A percentile compares a stretch with the other conserved stretches of the same genome.
Conservation (phyloP, 108 stramenopile genomes). For the Schizochytrium sp. region DNA sequence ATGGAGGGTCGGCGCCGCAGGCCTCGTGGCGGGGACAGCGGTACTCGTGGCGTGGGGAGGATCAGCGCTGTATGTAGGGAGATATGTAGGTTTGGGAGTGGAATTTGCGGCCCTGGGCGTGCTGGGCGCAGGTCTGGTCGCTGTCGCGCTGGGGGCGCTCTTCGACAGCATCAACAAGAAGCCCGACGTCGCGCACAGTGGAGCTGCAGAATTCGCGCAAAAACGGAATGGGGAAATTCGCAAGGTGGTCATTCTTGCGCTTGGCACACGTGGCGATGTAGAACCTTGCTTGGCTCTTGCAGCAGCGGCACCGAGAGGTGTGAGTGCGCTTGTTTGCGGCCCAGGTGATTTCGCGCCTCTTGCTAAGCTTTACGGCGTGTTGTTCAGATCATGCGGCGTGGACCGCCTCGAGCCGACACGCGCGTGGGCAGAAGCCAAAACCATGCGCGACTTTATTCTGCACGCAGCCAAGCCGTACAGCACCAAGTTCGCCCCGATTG, state of each 20-base stretch:
- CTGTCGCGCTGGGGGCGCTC: too few species aligned
- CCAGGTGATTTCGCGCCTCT: neutral
- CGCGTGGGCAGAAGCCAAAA: neutral
- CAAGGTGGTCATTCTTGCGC: neutral
- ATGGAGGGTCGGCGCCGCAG: too few species aligned
- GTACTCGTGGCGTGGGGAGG: too few species aligned
- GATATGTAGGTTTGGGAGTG: too few species aligned
- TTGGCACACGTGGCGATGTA: neutral
- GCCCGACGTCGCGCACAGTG: too few species aligned
- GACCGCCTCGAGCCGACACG: neutral
- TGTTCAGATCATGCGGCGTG: neutral
- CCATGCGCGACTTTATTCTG: neutral
- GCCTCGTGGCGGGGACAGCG: too few species aligned
- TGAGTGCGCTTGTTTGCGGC: neutral
- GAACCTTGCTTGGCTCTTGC: neutral
- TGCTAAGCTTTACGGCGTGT: neutral
- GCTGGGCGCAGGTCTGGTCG: too few species aligned
- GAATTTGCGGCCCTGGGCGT: too few species aligned
- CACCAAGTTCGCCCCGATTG: neutral
- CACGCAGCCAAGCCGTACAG: neutral
- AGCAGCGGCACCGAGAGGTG: neutral
- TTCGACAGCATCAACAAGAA: too few species aligned
- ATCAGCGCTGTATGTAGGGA: too few species aligned
- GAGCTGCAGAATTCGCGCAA: too few species aligned
- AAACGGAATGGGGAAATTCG: too few species aligned